phyloP scores from a whole-genome alignment of 345 rosid genomes.

The Gossypium rotundifolium region DNA sequence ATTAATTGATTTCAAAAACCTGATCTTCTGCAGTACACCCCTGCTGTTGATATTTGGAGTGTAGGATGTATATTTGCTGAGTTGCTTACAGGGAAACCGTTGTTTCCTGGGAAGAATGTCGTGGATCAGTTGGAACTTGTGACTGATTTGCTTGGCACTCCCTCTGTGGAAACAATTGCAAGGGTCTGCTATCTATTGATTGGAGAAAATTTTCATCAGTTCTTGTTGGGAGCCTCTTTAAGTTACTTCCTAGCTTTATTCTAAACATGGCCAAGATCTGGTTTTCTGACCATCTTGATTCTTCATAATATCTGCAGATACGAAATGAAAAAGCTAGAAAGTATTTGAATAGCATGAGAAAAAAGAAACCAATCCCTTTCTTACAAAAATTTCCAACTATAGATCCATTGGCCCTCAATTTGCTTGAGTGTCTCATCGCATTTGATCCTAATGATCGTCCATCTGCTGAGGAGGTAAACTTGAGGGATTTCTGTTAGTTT shows the following conservation, averaged over 20 bases:
- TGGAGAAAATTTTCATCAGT: conserved; percentile 20
- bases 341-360: conserved; percentile 70
- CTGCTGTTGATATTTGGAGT: conserved; percentile 98
- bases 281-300: conserved; percentile 5
- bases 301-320: conserved; percentile 50
- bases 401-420: conserved; percentile 65
- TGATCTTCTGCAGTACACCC: conserved; percentile 77
- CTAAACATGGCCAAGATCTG: neutral
- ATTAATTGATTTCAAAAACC: conserved; percentile 7
- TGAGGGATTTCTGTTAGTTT: conserved; percentile 4
- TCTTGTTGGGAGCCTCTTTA: conserved; percentile 18
- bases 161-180: conserved; percentile 61
- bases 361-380: conserved; percentile 58
- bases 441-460: conserved; percentile 96
- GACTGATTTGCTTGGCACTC: conserved; percentile 96
- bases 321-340: conserved; percentile 94
- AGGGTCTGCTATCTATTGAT: conserved; percentile 49
- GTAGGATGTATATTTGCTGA: conserved; percentile 97
- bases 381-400: conserved; percentile 47
- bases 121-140: conserved; percentile 84
- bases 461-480: conserved; percentile 81
- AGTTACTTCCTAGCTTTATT: conserved; percentile 4
- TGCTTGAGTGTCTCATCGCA: conserved; percentile 80
- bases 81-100: conserved; percentile 77
- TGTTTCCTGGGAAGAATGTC: conserved; percentile 95